Percentiles rank a stretch among this genome's conserved stretches.
phyloP scores from a whole-genome alignment of 2,329 filamentous ascomycete genomes.

The Pseudodiploospora longispora region DNA sequence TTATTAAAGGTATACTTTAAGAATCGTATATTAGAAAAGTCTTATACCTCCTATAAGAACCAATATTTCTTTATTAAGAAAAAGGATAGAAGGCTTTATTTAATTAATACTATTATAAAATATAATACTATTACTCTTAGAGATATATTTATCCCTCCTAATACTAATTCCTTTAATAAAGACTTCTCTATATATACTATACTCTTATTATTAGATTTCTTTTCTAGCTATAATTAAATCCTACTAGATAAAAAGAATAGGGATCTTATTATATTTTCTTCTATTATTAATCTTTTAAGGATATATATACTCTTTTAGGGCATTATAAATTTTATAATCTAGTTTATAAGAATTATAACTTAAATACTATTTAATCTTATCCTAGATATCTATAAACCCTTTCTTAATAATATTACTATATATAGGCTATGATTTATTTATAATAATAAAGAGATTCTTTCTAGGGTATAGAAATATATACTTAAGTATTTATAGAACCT shows the following conservation, averaged over 20 bases:
- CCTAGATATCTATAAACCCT: neutral
- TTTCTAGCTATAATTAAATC: no score
- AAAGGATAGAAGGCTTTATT: neutral
- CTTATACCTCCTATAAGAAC: neutral
- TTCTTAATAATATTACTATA: neutral
- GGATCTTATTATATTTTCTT: neutral
- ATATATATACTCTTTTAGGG: neutral
- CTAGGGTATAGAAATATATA: neutral
- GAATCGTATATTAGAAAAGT: neutral
- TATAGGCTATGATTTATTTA: neutral
- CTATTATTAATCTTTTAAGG: neutral
- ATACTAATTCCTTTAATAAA: neutral
- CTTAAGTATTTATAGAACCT: neutral
- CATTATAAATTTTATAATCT: neutral
- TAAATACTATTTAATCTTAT: neutral
- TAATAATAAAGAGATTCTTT: neutral
- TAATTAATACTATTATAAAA: neutral
- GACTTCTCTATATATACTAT: neutral
- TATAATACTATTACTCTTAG: neutral
- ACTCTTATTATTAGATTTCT: neutral
- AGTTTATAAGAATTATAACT: neutral
- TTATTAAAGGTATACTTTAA: neutral
- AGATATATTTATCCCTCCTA: neutral
- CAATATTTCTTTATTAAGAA: neutral
- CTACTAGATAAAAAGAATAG: neutral